Base-by-base conservation (phyloP, 768 basidiomycete species). In the Amanita thiersii region DNA sequence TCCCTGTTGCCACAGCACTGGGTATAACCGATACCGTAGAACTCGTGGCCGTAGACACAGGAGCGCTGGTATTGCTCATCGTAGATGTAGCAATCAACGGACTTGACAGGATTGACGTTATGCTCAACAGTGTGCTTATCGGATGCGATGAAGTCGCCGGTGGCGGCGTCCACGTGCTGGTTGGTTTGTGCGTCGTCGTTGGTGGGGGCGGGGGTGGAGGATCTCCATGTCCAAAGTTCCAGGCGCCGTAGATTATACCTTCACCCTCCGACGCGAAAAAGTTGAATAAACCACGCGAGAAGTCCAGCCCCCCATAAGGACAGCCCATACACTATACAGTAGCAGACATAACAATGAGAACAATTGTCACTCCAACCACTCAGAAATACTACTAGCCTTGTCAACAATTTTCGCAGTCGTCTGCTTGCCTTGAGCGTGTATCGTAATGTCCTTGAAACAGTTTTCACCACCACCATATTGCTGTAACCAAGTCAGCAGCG, bases 361-460 rank as follows among this genome's bases (percentile, higher is more conserved):
- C 21, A 19, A 4, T 11, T 20, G 19, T 7, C 8, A 20, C 19
- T 5, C 23, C 15, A 8, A 8, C 23, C 4, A 21, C 5, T 17
- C 20, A 12, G 2, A 0, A 35, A 21, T 11, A 18, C 9, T 12
- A 61, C 68, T 43, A 23, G 80, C 82, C 63, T 70, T 60, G 47
- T 90, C 87, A 49, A 62, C 64, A 47, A 89, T 74, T 4, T 64
- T 67, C 5, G 86, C 86, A 28, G 52, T 52, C 0, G 72, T 56
- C 3, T 73, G 64, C 56, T 75, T 75, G 35, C 85, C 86, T 29
- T 67, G 64, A 55, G 63, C 73, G 2, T 64, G 62, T 51, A 90
- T 79, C 17, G 70, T 75, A 51, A 90, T 79, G 41, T 44, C 58
- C 60, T 80, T 63, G 57, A 62, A 73, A 53, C 86, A 9, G n/a